Evolutionary conservation across 163 green algal species (phyloP).

Genomic region (Scenedesmus sp.): DNA sequence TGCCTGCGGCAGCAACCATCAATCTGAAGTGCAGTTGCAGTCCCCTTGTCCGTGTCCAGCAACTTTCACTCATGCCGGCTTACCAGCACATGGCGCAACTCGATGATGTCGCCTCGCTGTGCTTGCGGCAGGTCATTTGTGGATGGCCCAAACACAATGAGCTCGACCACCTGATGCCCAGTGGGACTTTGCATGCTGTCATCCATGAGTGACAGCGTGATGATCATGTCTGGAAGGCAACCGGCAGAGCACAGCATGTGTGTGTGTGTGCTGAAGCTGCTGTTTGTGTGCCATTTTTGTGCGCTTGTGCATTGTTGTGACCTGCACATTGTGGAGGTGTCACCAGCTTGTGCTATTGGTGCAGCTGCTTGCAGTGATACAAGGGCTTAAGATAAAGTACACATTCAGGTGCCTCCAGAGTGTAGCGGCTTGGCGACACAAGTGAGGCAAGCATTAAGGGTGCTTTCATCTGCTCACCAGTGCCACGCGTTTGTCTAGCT

Average conservation of each 20-base stretch:
- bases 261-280: not conserved
- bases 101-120: conserved; percentile 31
- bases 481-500: not conserved
- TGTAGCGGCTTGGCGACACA: not conserved
- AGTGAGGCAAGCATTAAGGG: not conserved
- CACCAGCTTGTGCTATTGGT: not conserved
- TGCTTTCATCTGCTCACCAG: not conserved
- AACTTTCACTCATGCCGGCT: not conserved
- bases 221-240: conserved; percentile 11
- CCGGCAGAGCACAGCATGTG: not conserved
- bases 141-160: conserved; percentile 15
- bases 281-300: not conserved
- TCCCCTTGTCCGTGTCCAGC: too few relatives aligned
- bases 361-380: not conserved
- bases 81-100: conserved; percentile 35
- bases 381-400: not conserved
- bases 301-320: not conserved
- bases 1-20: too few relatives aligned
- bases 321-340: not conserved
- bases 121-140: conserved; percentile 19
- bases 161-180: not conserved
- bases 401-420: not conserved
- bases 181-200: not conserved
- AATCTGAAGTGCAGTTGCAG: too few relatives aligned
- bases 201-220: conserved; percentile 26